Base-by-base conservation (phyloP, 192 early-diverging fungal species). In the Thoreauomyces humboldtii region DNA sequence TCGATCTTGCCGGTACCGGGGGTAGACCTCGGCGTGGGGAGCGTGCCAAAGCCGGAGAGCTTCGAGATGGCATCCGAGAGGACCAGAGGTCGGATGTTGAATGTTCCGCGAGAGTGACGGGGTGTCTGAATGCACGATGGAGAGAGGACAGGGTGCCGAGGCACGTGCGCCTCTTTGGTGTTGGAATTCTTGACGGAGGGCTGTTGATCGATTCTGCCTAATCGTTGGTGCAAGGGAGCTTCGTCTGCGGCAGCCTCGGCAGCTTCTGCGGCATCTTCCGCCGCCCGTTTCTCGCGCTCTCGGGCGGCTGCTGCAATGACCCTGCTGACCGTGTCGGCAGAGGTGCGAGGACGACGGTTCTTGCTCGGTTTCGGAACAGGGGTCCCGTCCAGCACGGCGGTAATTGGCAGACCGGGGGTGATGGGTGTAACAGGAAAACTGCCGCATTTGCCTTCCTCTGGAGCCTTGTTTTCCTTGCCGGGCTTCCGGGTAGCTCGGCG, bases 291-390 rank as follows among this genome's bases (percentile, higher is more conserved):
- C 41, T 59, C 34, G 35, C 57, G 57, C 41, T 59, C 57, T 38
- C 31, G 35, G 5, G 57, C 57, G 31, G 57, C 57, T 11, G 57
- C 57, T 9, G 57, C 35, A 42, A 59, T 59, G 9, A 59, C 57
- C 24, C 27, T n/a, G 34, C 15, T 34, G 7, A 59, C 57, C 2
- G 57, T 59, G 19, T 43, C 57, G 4, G 57, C 57, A 21, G 57
- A 25, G 19, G 57, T 37, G 5, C 57, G 35, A 22, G 57, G 57
- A 14, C 57, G 57, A 22, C 57, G 57, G 1, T 32, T 24, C 25
- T 19, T 25, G 27, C 50, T 22, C 15, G 21, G 7, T 12, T 24
- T 9, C 7, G 9, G 7, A 50, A 22, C 25, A 7, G 22, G 12
- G 12, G 25, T 12, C 22, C 25, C 27, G 17, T 17, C 27, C 24